Evolutionary conservation across 768 basidiomycete genomes (phyloP).

Genomic region (Lentinula boryana): DNA sequence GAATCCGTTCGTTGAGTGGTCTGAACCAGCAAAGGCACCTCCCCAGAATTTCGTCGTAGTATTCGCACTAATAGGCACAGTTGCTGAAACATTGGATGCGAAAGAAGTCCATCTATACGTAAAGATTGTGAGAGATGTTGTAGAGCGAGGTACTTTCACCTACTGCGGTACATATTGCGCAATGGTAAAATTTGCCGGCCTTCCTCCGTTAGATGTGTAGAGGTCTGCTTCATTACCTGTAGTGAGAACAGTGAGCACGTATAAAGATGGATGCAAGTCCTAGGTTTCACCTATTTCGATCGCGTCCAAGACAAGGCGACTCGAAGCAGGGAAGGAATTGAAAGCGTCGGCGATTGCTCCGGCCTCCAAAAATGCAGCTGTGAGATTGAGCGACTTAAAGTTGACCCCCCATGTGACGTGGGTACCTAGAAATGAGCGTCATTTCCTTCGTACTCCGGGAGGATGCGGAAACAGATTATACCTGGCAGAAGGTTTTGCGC

Average conservation of each 20-base stretch:
- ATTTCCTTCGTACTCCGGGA: background rate
- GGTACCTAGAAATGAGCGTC: slow-evolving; percentile 32
- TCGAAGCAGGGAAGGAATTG: slow-evolving; percentile 28
- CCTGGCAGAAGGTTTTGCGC: slow-evolving; percentile 47
- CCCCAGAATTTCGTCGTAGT: slow-evolving; percentile 43
- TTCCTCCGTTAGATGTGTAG: slow-evolving; percentile 39
- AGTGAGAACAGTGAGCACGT: background rate
- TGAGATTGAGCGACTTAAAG: slow-evolving; percentile 48
- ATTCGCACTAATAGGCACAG: slow-evolving; percentile 27
- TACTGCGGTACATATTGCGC: slow-evolving; percentile 46
- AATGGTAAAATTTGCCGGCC: slow-evolving; percentile 32
- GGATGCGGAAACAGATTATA: slow-evolving; percentile 13
- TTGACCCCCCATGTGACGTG: slow-evolving; percentile 66
- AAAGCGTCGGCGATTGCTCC: slow-evolving; percentile 45
- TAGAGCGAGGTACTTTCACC: slow-evolving; percentile 13
- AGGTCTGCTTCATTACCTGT: slow-evolving; percentile 53
- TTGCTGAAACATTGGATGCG: slow-evolving; percentile 40
- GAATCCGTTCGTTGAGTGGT: slow-evolving; percentile 38
- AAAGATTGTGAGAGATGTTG: background rate
- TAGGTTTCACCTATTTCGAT: slow-evolving; percentile 37
- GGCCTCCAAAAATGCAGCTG: slow-evolving; percentile 41
- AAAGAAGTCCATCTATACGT: slow-evolving; percentile 44
- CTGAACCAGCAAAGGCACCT: slow-evolving; percentile 41
- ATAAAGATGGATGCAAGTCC: background rate
- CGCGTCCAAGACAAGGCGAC: slow-evolving; percentile 45